phyloP scores from a whole-genome alignment of 2,329 filamentous ascomycete species.

The Sporothrix curviconia region DNA sequence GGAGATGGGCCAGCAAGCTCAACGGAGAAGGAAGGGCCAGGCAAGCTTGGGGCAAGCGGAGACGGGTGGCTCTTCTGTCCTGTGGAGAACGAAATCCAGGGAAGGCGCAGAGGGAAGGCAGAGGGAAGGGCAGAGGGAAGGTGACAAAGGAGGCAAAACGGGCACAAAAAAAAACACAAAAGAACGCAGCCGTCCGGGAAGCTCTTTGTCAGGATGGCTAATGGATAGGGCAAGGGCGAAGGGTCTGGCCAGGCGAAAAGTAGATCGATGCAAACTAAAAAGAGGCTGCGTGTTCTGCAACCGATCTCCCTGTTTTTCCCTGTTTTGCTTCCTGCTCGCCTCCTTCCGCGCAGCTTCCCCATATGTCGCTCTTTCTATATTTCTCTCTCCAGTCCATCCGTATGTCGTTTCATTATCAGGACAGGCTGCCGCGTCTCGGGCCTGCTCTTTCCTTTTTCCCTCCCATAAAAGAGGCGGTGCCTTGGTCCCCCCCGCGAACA shows the following conservation, averaged over 20 bases:
- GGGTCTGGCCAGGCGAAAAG: neutral
- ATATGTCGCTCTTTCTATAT: constrained; percentile 5
- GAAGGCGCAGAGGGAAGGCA: neutral
- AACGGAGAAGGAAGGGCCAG: neutral
- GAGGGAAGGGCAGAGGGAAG: neutral
- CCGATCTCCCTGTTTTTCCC: constrained; percentile 16
- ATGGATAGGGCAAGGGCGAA: constrained; percentile 1
- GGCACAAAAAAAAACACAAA: neutral
- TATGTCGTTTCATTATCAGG: constrained; percentile 11
- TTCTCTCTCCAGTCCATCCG: constrained; percentile 6
- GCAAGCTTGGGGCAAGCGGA: constrained; percentile 2
- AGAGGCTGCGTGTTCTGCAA: constrained; percentile 1
- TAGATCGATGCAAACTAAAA: neutral
- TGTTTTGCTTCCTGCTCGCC: constrained; percentile 11
- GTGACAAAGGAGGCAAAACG: neutral
- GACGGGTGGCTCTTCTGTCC: neutral
- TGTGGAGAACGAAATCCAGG: constrained; percentile 4
- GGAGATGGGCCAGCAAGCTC: neutral
- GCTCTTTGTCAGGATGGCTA: neutral
- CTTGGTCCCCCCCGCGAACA: neutral
- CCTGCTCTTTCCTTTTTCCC: neutral
- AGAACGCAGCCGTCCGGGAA: neutral
- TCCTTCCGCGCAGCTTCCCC: neutral
- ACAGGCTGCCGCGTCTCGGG: neutral
- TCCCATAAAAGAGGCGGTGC: neutral